phyloP scores from a whole-genome alignment of 768 basidiomycete genomes.

The Clitopilus hobsonii region DNA sequence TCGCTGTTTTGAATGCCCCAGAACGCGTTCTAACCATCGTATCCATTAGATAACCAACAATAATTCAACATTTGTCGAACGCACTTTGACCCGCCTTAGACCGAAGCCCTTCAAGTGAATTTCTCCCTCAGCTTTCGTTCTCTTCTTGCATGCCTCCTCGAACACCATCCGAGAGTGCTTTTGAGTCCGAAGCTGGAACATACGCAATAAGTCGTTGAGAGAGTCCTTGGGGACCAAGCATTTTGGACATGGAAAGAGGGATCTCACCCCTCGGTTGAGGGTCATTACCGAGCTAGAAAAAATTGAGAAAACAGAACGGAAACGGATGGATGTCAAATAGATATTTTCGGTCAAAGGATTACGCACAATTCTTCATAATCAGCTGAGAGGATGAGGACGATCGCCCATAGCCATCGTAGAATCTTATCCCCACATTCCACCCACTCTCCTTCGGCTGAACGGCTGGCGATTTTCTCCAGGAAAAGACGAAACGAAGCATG shows the following conservation, averaged over 20 bases:
- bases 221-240: conserved; percentile 23
- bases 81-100: too few species aligned
- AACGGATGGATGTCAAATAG: too few species aligned
- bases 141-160: too few species aligned
- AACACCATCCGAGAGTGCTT: too few species aligned
- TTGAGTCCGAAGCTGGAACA: conserved; percentile 7
- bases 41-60: too few species aligned
- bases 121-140: too few species aligned
- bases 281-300: not conserved
- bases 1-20: conserved; percentile 30
- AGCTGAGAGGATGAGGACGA: conserved; percentile 9
- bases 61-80: too few species aligned
- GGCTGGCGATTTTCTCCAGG: conserved; percentile 11
- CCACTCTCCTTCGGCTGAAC: conserved; percentile 14
- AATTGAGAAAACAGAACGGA: not conserved
- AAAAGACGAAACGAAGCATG: conserved; percentile 20
- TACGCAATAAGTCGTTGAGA: conserved; percentile 14
- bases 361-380: conserved; percentile 20
- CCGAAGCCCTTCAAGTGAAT: too few species aligned
- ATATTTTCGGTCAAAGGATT: too few species aligned
- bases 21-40: conserved; percentile 42
- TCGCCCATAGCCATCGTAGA: conserved; percentile 5
- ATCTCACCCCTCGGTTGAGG: conserved; percentile 16
- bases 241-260: conserved; percentile 25
- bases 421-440: conserved; percentile 17